Evolutionary conservation across 257 asterid species (phyloP).

Genomic region (Avicennia marina): DNA sequence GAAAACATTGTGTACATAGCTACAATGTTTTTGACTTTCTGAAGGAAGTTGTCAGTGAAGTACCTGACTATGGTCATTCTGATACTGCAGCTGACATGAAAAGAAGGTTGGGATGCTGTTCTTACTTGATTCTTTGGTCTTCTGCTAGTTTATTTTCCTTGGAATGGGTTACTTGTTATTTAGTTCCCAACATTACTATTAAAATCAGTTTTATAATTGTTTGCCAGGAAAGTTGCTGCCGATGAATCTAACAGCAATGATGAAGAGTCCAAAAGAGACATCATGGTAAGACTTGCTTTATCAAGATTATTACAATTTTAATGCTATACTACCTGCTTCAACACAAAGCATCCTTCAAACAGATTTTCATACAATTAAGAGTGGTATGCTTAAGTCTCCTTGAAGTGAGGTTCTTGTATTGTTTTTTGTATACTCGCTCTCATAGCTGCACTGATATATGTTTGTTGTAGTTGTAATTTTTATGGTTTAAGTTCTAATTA

Average conservation of each 20-base stretch:
- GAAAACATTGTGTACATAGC: slow-evolving; percentile 82
- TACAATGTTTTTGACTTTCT: slow-evolving; percentile 82
- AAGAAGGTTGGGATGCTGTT: slow-evolving; percentile 42
- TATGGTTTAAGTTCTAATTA: no score
- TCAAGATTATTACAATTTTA: background rate
- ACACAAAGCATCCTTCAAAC: background rate
- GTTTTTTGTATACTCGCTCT: background rate
- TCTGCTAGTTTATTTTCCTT: background rate
- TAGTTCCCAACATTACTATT: slow-evolving; percentile 9
- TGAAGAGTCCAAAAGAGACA: slow-evolving; percentile 58
- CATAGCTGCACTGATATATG: no score
- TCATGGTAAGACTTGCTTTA: slow-evolving; percentile 38
- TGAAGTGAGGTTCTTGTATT: slow-evolving; percentile 1
- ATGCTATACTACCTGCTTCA: no score
- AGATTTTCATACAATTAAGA: background rate
- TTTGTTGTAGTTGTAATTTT: no score
- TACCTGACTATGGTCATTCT: slow-evolving; percentile 83
- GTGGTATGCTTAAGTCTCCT: background rate
- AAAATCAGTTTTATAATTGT: slow-evolving; percentile 8
- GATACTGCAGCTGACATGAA: slow-evolving; percentile 61
- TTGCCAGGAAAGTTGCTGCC: slow-evolving; percentile 51
- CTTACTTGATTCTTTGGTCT: background rate
- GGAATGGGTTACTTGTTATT: background rate
- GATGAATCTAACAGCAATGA: slow-evolving; percentile 57
- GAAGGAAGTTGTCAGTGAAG: slow-evolving; percentile 80